Base-by-base conservation (phyloP, 2,329 filamentous ascomycete species). In the Colletotrichum brevisporum region DNA sequence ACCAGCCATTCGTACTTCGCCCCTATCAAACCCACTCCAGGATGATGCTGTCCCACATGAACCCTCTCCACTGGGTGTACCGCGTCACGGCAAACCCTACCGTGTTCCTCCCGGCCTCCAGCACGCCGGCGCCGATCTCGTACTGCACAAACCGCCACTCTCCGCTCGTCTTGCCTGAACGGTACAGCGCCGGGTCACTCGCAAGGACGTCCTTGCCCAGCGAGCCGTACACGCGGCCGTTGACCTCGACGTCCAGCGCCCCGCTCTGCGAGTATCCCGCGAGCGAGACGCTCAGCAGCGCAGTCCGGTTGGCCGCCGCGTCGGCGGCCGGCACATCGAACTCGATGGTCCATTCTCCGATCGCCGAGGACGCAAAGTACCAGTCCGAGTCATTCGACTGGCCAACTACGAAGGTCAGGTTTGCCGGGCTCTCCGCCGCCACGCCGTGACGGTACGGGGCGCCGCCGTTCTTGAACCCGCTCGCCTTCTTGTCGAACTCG, bases 321-420 rank as follows among this genome's bases (percentile, higher is more conserved):
- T 69, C 68, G 4, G 6, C 26, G 1, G 41, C 57, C 3, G 57
- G 16, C 8, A 71, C 18, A 8, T 65, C 52, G 51, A 78, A 78
- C 10, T 72, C 53, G 5, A 78, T 74, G 1, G 73, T 73, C 76
- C 75, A 77, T 16, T 72, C 76, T 0, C 77, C 77, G 13, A 74
- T 52, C 9, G 73, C 73, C 6, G 79, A 80, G 55, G 84, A 82
- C 0, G 77, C 83, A 54, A 83, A 85, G 57, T 79, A 85, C 83
- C 83, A 85, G 59, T 85, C 82, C 0, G 73, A 69, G 3, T 75
- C 76, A 16, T 71, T 72, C 13, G 72, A 77, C 48, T 71, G 53
- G 0, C 82, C 82, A 15, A 84, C 72, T 0, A 77, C 82, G 65
- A 79, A 85, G 0, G 80, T 84, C 5, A 84, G 69, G 55, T 84